phyloP scores from a whole-genome alignment of 2,329 filamentous ascomycete genomes.

The Pyrenochaeta sp. region DNA sequence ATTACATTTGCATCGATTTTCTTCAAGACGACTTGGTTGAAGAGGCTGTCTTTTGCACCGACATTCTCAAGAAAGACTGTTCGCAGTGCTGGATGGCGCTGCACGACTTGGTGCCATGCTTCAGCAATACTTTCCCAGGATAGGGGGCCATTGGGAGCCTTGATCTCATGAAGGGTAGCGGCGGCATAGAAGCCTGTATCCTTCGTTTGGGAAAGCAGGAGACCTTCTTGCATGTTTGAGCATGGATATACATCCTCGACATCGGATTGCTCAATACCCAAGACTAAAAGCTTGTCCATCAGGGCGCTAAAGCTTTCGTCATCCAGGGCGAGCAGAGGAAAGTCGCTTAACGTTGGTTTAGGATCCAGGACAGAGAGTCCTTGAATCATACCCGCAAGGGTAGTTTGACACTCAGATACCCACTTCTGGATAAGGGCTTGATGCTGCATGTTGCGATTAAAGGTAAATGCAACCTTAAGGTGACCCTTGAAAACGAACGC shows the following conservation, averaged over 20 bases:
- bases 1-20: conserved; percentile 33
- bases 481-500: conserved; percentile 58
- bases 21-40: conserved; percentile 44
- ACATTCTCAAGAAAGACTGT: conserved; percentile 46
- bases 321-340: conserved; percentile 55
- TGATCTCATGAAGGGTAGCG: conserved; percentile 41
- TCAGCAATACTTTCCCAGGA: conserved; percentile 26
- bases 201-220: conserved; percentile 42
- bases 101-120: conserved; percentile 40
- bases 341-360: conserved; percentile 55
- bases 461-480: conserved; percentile 61
- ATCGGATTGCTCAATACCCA: conserved; percentile 47
- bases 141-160: conserved; percentile 12
- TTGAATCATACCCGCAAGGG: conserved; percentile 42
- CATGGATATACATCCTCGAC: conserved; percentile 53
- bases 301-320: conserved; percentile 54
- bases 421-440: conserved; percentile 55
- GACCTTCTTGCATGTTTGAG: conserved; percentile 44
- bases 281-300: conserved; percentile 47
- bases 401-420: conserved; percentile 51
- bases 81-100: conserved; percentile 39
- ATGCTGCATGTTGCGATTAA: conserved; percentile 59
- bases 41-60: conserved; percentile 39
- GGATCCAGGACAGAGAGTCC: conserved; percentile 34
- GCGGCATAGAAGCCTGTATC: conserved; percentile 44